Base-by-base conservation (phyloP, 1,284 basidiomycete species). In the Microbotryum silenes-acaulis region DNA sequence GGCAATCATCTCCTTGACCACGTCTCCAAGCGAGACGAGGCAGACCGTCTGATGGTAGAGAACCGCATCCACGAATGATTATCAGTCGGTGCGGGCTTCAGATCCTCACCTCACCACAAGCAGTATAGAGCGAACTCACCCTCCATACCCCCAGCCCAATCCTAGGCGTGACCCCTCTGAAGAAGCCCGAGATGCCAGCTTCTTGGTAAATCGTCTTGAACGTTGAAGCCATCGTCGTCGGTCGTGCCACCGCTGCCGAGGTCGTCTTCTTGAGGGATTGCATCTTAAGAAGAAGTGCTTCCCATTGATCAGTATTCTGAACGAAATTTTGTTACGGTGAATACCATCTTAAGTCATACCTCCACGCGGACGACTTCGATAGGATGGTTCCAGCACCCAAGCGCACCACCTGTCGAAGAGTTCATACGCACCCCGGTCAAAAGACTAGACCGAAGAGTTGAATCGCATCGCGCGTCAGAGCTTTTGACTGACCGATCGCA, bases 361-460 rank as follows among this genome's bases (percentile, higher is more conserved):
- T 94, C 91, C 47, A 94, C 89, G 62, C 91, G 86, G 67, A 94
- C 82, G 67, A 96, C 91, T 78, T 97, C 93, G 71, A 98, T 97
- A 47, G 96, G 94, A 29, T 99, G 94, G 77, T 99, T 99, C 94
- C 94, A 98, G 48, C 91, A 96, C 14, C 89, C 93, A 57, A 99
- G 79, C 51, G 93, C 92, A 76, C 94, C 94, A 72, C 89, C 58
- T 53, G 20, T 31, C 48, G 7, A 50, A 50, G 16, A 42, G 31
- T 9, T 42, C 37, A 18, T 7, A 23, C 14, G 20, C 6, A 8
- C 29, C 48, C 21, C 12, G 9, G 48, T 50, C 48, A 50, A 50
- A 50, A 50, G 20, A n/a, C 12, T 3, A 4, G 48, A 3, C 23
- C 29, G 21, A 18, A n/a, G 6, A 14, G 18, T 50, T 14, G 21